Evolutionary conservation across 129 eudicot genomes (phyloP).

Genomic region (Oenanthe sinensis): DNA sequence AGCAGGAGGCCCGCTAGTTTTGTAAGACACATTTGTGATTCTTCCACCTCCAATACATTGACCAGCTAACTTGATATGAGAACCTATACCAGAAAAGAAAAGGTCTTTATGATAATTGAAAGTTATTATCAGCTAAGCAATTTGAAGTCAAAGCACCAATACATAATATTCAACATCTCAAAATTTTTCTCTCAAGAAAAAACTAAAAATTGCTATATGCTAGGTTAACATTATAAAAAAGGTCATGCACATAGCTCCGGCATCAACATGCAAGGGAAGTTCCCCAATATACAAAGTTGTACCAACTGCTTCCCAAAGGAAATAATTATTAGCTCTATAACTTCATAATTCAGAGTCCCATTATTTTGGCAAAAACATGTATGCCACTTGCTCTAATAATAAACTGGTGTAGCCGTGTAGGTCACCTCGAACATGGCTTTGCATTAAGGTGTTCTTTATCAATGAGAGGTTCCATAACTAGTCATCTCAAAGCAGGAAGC

Average conservation of each 20-base stretch:
- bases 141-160: neutral
- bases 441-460: neutral
- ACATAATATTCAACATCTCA: neutral
- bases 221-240: neutral
- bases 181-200: neutral
- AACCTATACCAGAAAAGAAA: constrained; percentile 12
- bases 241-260: neutral
- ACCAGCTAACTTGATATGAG: constrained; percentile 23
- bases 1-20: neutral
- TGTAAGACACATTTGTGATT: constrained; percentile 19
- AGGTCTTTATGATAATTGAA: neutral
- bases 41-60: constrained; percentile 12
- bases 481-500: neutral
- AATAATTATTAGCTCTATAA: neutral
- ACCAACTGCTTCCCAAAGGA: neutral
- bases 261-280: neutral
- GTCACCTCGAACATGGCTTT: neutral
- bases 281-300: neutral
- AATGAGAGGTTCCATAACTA: neutral
- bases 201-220: neutral
- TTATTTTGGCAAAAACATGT: neutral
- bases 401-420: neutral
- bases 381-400: neutral
- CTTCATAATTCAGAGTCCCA: neutral
- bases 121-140: neutral